These are phyloP conservation scores for Jamesozyma hellenica DNA, from an alignment of 805 yeast genomes.

Conservation along the genomic window DNA sequence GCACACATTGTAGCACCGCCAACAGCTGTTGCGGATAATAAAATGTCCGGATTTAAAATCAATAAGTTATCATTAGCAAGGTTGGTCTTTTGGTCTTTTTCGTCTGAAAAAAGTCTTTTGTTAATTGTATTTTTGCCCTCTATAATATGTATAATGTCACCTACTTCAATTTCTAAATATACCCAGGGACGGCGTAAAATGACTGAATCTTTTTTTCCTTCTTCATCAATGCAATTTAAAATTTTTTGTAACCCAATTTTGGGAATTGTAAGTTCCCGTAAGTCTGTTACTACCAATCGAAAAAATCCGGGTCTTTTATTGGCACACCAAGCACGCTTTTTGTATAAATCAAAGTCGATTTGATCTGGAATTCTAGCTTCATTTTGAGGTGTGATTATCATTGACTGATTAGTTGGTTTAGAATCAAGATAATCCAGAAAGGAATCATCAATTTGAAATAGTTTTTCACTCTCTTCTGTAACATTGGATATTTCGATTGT, in stretches of 20 bases:
- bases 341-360: slow-evolving; percentile 2
- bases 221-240: slow-evolving; percentile 39
- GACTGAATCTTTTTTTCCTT: slow-evolving; percentile 31
- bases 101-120: slow-evolving; percentile 24
- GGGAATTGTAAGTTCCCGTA: slow-evolving; percentile 12
- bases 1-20: slow-evolving; percentile 69
- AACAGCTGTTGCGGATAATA: slow-evolving; percentile 72
- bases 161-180: slow-evolving; percentile 36
- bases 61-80: slow-evolving; percentile 44
- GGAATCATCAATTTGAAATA: slow-evolving; percentile 12
- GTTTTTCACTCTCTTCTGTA: neutral
- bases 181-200: slow-evolving; percentile 56
- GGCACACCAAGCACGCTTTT: slow-evolving; percentile 33
- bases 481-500: no score
- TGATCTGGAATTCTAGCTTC: no score
- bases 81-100: slow-evolving; percentile 19
- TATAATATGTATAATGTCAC: slow-evolving; percentile 56
- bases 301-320: slow-evolving; percentile 36
- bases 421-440: slow-evolving; percentile 8
- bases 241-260: slow-evolving; percentile 39
- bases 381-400: no score
- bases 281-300: slow-evolving; percentile 21
- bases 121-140: slow-evolving; percentile 30
- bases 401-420: neutral
- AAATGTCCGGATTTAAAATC: slow-evolving; percentile 73